Evolutionary conservation across 176 grass and related monocot species (phyloP).

Genomic region (Chloris gayana): DNA sequence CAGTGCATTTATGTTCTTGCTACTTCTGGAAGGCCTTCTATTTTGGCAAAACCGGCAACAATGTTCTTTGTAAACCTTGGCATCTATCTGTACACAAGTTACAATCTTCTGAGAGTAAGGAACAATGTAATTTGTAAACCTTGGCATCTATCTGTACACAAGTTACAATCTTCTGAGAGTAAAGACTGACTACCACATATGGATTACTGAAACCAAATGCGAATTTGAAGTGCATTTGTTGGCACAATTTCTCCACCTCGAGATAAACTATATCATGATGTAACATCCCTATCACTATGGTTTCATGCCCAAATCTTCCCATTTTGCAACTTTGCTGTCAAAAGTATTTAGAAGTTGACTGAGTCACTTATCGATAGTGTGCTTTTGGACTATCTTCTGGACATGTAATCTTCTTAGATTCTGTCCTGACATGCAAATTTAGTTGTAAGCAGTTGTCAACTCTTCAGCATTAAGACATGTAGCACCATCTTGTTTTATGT

Average conservation of each 20-base stretch:
- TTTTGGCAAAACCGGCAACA: conserved; percentile 8
- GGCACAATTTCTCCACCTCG: not conserved
- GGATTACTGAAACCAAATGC: too few relatives aligned
- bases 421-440: not conserved
- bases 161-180: not conserved
- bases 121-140: too few relatives aligned
- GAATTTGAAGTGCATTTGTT: not conserved
- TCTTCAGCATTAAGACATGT: not conserved
- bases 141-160: too few relatives aligned
- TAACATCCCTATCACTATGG: not conserved
- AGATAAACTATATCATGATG: not conserved
- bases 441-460: not conserved
- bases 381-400: not conserved
- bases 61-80: conserved; percentile 14
- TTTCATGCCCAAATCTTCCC: not conserved
- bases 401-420: too few relatives aligned
- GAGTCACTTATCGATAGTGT: not conserved
- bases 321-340: not conserved
- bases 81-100: too few relatives aligned
- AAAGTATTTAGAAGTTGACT: not conserved
- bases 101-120: too few relatives aligned
- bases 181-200: not conserved
- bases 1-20: conserved; percentile 15
- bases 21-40: conserved; percentile 4
- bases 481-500: not conserved